Base-by-base conservation (phyloP, 768 basidiomycete genomes). In the Boletus sp. region DNA sequence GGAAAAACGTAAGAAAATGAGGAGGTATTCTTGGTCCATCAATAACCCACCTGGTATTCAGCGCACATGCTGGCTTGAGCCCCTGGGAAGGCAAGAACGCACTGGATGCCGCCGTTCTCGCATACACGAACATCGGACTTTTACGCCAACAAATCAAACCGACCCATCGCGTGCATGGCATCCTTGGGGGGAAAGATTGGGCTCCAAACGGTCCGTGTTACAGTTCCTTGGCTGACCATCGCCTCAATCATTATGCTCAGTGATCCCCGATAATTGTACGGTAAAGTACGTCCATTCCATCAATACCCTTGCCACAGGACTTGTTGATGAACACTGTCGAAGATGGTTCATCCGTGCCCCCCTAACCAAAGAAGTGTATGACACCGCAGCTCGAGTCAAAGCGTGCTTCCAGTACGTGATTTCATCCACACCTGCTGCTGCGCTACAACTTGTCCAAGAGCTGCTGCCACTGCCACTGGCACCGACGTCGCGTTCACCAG, bases 31-130 rank as follows among this genome's bases (percentile, higher is more conserved):
- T 32, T 37, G 21, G 8, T 30, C 5, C 21, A 14, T 37, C n/a
- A n/a, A 17, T 53, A 29, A 34, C 27, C 10, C 7, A 45, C 40
- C 30, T 17, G 11, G n/a, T 27, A 13, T 40, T 41, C 51, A 90
- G 88, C 11, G 88, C 90, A 4, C 90, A 90, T 64, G 89, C 88
- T 4, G 84, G 83, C 1, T 73, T 88, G 27, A 86, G 85, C 21
- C 91, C 90, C 23, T 93, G 91, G 90, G 87, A 92, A 67, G 91
- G 90, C 2, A 78, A 76, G 55, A 93, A 93, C 57, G 85, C 91
- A 1, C 70, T 93, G 13, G 92, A 95, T 64, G 93, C 93, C 1
- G 90, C 90, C n/a, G 87, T 93, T 5, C 76, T 91, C 4, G 87
- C 88, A 4, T 93, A 94, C 65, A 87, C 80, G 46, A 88, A 84